Percentiles rank a stretch among this genome's conserved stretches.
Conservation (phyloP, 352 stramenopile species). For the Phytopythium vexans region DNA sequence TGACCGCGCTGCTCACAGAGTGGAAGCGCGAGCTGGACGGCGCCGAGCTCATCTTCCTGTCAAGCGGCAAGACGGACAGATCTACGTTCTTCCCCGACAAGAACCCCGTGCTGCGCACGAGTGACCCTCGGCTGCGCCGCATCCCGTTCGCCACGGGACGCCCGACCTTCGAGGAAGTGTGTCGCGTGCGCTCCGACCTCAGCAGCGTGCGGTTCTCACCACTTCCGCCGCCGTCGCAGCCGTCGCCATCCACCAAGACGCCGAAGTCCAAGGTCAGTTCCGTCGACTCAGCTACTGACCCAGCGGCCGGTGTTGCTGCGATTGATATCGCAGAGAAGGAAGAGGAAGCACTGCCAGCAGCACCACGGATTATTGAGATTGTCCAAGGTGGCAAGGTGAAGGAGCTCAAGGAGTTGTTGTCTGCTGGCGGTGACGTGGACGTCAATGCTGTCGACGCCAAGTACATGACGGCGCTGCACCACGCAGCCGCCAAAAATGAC, state of each 20-base stretch:
- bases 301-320: conserved; percentile 6
- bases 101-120: conserved; percentile 46
- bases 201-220: conserved; percentile 63
- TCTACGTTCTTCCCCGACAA: conserved; percentile 81
- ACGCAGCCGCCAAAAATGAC: conserved; percentile 51
- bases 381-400: conserved; percentile 30
- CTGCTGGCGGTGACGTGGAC: conserved; percentile 16
- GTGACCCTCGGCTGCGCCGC: conserved; percentile 60
- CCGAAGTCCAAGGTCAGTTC: background rate
- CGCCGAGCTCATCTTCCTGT: conserved; percentile 70
- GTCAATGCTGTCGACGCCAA: conserved; percentile 57
- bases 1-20: conserved; percentile 67
- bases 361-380: conserved; percentile 39
- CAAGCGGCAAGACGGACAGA: conserved; percentile 66
- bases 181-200: conserved; percentile 66
- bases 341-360: conserved; percentile 1
- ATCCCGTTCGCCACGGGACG: conserved; percentile 84
- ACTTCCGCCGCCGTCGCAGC: conserved; percentile 20
- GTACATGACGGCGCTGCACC: conserved; percentile 79
- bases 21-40: conserved; percentile 69
- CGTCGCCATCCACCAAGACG: conserved; percentile 1
- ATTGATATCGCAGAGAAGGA: conserved; percentile 3
- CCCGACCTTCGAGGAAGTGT: conserved; percentile 87
- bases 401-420: conserved; percentile 38
- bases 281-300: conserved; percentile 7